Base-by-base conservation (phyloP, 441 rosid genomes). In the Caryocar brasiliense region DNA sequence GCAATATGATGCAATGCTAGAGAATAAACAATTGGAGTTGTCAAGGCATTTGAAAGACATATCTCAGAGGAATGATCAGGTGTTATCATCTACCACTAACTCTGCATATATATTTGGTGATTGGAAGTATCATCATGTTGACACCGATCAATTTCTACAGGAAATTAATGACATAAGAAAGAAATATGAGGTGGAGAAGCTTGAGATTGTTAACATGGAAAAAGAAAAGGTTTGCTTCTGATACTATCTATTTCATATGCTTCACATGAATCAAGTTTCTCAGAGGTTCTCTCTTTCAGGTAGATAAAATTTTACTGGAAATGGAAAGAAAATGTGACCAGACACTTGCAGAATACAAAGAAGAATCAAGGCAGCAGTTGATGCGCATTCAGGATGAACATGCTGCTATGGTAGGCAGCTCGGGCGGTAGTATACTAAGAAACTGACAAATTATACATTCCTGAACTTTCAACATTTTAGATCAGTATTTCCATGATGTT, bases 21-120 rank as follows among this genome's bases (percentile, higher is more conserved):
- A 81, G 67, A 79, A 73, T 62, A 90, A 90, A 67, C 86, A 86
- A 58, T 56, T 75, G 70, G 98, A 91, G 60, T 61, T 84, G 38
- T 82, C 95, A 20, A 76, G 82, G 70, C 96, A 86, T 58, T 67
- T 91, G 79, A 84, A 86, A 78, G 98, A 90, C 61, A 71, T 86
- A 60, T 90, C 90, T 51, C 92, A 71, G 66, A 82, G 83, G 66
- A 91, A 86, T 57, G 96, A 91, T 64, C 88, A 81, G 92, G 98
- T 86, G 36, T 40, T 27, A 19, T 61, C 40, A 58, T 62, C 34
- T 64, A 25, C 44, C 35, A 7, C 65, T 46, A 40, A 51, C 27
- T 45, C 30, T 37, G 8, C 34, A 37, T 9, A 56, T 50, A 21
- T 20, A 12, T 47, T 40, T 8, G 41, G 27, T 58, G 36, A 53